Percentiles rank a stretch among this genome's conserved stretches.
phyloP scores from a whole-genome alignment of 2,329 filamentous ascomycete genomes.

The Pyricularia sp. region DNA sequence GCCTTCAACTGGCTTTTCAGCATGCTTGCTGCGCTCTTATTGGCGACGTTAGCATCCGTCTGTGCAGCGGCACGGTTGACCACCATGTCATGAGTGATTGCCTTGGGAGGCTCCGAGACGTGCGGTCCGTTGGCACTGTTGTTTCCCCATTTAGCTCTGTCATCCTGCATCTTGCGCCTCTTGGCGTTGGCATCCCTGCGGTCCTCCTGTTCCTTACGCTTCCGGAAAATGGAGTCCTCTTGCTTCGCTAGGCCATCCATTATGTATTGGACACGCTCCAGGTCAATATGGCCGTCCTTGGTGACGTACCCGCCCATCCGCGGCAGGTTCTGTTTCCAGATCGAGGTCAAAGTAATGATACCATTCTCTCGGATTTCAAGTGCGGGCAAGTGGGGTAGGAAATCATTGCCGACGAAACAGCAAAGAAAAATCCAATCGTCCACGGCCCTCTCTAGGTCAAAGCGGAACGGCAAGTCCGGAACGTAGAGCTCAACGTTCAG shows the following conservation, averaged over 20 bases:
- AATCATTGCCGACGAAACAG: slow-evolving; percentile 98
- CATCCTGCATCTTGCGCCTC: slow-evolving; percentile 60
- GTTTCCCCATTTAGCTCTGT: slow-evolving; percentile 15
- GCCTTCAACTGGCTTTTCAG: slow-evolving; percentile 67
- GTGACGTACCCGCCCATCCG: slow-evolving; percentile 92
- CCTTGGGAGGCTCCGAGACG: slow-evolving; percentile 22
- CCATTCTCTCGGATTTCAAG: slow-evolving; percentile 94
- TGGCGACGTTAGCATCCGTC: slow-evolving; percentile 62
- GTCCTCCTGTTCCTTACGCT: slow-evolving; percentile 76
- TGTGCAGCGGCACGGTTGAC: slow-evolving; percentile 50
- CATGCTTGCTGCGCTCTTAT: slow-evolving; percentile 86
- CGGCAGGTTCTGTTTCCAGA: slow-evolving; percentile 89
- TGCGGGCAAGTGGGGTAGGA: slow-evolving; percentile 91
- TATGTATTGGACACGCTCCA: slow-evolving; percentile 77
- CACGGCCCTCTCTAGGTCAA: slow-evolving; percentile 84
- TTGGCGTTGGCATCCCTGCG: slow-evolving; percentile 68
- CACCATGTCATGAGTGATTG: slow-evolving; percentile 77
- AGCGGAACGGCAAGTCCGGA: slow-evolving; percentile 69
- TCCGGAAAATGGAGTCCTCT: slow-evolving; percentile 85
- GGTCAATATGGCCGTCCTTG: slow-evolving; percentile 83
- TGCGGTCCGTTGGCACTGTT: neutral
- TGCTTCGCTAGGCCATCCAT: slow-evolving; percentile 79
- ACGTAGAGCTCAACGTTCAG: slow-evolving; percentile 80
- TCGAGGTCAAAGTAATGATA: slow-evolving; percentile 90
- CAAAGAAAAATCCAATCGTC: slow-evolving; percentile 99